phyloP scores from a whole-genome alignment of 352 stramenopile species.

The Pythium apleroticum region DNA sequence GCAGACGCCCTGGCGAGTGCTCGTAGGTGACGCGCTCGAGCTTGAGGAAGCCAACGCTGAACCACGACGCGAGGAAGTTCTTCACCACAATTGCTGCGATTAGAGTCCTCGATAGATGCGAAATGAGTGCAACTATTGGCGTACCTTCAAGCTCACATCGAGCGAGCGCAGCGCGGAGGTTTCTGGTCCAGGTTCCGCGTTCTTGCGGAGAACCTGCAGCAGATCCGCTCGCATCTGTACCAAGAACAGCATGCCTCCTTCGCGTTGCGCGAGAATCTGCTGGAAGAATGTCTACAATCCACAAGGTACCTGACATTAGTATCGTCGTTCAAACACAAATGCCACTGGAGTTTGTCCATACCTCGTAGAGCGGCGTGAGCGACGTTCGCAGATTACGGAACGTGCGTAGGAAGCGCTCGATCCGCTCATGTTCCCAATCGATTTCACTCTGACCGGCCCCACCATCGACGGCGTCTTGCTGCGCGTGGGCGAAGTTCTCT shows the following conservation, averaged over 20 bases:
- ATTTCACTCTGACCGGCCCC: constrained; percentile 30
- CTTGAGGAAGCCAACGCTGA: constrained; percentile 90
- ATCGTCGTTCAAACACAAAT: constrained; percentile 2
- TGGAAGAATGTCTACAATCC: constrained; percentile 72
- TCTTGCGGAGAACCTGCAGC: constrained; percentile 63
- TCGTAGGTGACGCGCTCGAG: constrained; percentile 94
- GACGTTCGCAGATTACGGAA: constrained; percentile 60
- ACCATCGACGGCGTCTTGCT: constrained; percentile 31
- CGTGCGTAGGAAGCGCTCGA: constrained; percentile 76
- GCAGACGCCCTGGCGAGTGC: constrained; percentile 84
- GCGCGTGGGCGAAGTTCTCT: constrained; percentile 51
- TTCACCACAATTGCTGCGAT: constrained; percentile 27
- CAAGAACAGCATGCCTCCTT: constrained; percentile 82
- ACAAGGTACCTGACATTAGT: neutral
- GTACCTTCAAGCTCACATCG: constrained; percentile 73
- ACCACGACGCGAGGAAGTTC: constrained; percentile 90
- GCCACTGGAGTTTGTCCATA: constrained; percentile 13
- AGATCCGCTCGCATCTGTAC: constrained; percentile 76
- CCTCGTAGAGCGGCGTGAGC: constrained; percentile 67
- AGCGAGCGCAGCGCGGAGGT: constrained; percentile 59
- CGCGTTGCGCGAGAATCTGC: constrained; percentile 78
- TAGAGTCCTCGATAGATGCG: neutral
- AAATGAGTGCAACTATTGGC: too few species aligned
- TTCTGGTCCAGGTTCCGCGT: constrained; percentile 36
- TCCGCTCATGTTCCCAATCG: constrained; percentile 67